Evolutionary conservation across 2,329 filamentous ascomycete species (phyloP).

Genomic region (Sporothrix dimorphospora): DNA sequence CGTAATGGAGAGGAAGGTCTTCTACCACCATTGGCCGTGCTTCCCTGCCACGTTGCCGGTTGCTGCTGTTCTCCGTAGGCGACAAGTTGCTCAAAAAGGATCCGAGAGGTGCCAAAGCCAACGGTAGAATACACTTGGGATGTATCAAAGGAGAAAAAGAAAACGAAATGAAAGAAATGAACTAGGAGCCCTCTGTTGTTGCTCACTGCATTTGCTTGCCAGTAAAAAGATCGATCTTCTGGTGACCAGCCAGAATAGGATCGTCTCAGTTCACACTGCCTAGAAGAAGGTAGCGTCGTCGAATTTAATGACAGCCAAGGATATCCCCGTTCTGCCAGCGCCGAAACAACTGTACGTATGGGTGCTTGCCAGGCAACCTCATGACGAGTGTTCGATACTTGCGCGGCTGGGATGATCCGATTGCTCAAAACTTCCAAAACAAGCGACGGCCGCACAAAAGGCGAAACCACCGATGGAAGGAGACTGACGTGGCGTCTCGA

Average conservation of each 20-base stretch:
- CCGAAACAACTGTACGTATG: constrained; percentile 14
- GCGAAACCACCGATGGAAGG: constrained; percentile 47
- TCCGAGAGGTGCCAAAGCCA: constrained; percentile 6
- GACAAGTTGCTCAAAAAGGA: constrained; percentile 26
- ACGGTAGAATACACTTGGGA: neutral
- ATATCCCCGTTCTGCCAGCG: constrained; percentile 26
- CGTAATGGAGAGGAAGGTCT: neutral
- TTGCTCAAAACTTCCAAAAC: constrained; percentile 60
- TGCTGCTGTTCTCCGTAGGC: neutral
- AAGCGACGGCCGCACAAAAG: constrained; percentile 19
- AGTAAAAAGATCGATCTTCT: constrained; percentile 38
- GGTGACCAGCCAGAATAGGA: constrained; percentile 37
- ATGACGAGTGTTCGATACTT: constrained; percentile 42
- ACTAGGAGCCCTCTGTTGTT: constrained; percentile 37
- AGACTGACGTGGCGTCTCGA: constrained; percentile 40
- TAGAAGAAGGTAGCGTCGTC: constrained; percentile 19
- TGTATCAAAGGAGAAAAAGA: neutral
- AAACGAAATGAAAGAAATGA: constrained; percentile 1
- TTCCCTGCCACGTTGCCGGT: constrained; percentile 20
- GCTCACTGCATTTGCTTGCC: constrained; percentile 58
- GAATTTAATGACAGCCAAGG: constrained; percentile 25
- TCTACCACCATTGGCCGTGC: constrained; percentile 1
- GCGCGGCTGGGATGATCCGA: constrained; percentile 53
- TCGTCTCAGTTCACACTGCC: constrained; percentile 29
- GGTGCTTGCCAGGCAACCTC: constrained; percentile 60